A percentile compares a stretch with the other conserved stretches of the same genome.
Conservation (phyloP, 2,329 filamentous ascomycete genomes). For the Atkinsonella hypoxylon region DNA sequence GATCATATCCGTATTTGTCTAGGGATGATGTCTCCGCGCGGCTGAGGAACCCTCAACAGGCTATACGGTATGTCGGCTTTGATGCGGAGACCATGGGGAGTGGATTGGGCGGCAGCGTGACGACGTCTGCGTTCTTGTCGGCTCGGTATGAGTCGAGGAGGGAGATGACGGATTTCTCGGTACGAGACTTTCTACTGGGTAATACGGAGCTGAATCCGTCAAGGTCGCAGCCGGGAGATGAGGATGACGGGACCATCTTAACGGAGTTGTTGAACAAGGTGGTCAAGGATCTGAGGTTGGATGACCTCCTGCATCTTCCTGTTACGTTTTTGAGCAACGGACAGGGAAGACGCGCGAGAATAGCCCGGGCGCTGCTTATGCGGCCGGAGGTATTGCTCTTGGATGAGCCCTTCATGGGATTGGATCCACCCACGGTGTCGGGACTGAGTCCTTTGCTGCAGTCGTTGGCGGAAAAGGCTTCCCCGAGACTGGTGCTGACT, state of each 20-base stretch:
- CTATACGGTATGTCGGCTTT: slow-evolving; percentile 86
- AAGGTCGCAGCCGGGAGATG: slow-evolving; percentile 24
- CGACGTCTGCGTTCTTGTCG: slow-evolving; percentile 70
- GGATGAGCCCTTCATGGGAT: slow-evolving; percentile 92
- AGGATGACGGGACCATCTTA: slow-evolving; percentile 35
- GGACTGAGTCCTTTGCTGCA: slow-evolving; percentile 60
- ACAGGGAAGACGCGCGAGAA: slow-evolving; percentile 75
- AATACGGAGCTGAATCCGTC: slow-evolving; percentile 73
- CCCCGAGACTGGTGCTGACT: slow-evolving; percentile 64
- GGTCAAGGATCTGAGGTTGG: slow-evolving; percentile 56
- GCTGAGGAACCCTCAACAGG: slow-evolving; percentile 48
- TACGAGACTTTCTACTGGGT: slow-evolving; percentile 69
- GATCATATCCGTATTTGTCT: slow-evolving; percentile 69
- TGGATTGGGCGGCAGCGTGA: slow-evolving; percentile 37
- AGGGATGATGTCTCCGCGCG: slow-evolving; percentile 43
- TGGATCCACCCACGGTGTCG: slow-evolving; percentile 72
- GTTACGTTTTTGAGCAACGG: slow-evolving; percentile 89
- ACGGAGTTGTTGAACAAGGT: slow-evolving; percentile 46
- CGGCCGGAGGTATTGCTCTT: slow-evolving; percentile 72
- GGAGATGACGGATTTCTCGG: slow-evolving; percentile 78
- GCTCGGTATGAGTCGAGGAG: slow-evolving; percentile 81
- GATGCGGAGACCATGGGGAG: slow-evolving; percentile 55
- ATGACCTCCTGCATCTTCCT: slow-evolving; percentile 61
- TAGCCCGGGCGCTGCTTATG: slow-evolving; percentile 72
- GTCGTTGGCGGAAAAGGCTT: slow-evolving; percentile 51